These are phyloP conservation scores for Vitis labrusca DNA, from an alignment of 164 flowering plant species.

Conservation along the genomic window DNA sequence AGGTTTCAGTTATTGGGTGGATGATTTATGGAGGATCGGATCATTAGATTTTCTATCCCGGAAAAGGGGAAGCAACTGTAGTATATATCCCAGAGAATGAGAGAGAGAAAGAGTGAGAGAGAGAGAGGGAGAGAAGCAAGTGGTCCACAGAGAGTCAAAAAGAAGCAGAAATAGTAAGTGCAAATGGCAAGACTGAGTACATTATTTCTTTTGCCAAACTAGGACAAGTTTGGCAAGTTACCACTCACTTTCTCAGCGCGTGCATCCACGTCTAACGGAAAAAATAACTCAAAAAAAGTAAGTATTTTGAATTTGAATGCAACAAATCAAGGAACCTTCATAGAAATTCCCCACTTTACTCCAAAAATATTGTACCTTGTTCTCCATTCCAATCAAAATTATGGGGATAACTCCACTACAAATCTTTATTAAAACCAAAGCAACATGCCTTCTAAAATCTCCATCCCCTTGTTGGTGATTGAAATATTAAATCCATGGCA, in stretches of 20 bases:
- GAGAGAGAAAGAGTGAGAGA: conserved; percentile 3
- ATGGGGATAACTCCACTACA: too few relatives aligned
- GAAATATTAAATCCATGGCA: too few relatives aligned
- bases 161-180: too few relatives aligned
- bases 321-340: background rate
- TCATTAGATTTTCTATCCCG: conserved; percentile 15
- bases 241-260: too few relatives aligned
- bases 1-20: conserved; percentile 11
- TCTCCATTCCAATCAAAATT: background rate
- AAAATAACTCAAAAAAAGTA: background rate
- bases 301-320: background rate
- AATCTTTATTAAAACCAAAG: too few relatives aligned
- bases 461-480: too few relatives aligned
- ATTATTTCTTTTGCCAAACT: too few relatives aligned
- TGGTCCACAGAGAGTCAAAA: background rate
- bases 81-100: background rate
- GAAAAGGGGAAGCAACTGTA: conserved; percentile 16
- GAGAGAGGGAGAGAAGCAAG: conserved; percentile 1
- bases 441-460: too few relatives aligned
- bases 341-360: background rate
- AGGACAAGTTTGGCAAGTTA: too few relatives aligned
- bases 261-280: too few relatives aligned
- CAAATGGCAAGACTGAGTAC: too few relatives aligned
- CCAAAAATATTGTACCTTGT: background rate
- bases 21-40: conserved; percentile 7